Evolutionary conservation across 2,329 filamentous ascomycete genomes (phyloP), one percentile per base, ranked within the genome.

Genomic region (Calonectria hawksworthii): DNA sequence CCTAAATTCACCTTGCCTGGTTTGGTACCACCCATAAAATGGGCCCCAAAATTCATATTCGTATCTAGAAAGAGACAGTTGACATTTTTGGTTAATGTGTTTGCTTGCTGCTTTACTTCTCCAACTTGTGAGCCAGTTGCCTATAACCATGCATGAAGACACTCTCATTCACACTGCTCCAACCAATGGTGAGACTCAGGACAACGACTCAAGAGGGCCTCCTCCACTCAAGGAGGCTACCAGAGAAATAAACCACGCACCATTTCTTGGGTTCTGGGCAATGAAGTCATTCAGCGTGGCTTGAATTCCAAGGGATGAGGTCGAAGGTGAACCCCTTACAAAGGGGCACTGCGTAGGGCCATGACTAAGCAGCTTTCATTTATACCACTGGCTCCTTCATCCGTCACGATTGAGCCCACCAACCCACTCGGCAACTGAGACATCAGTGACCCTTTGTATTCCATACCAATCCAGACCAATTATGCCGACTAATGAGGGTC

Each of bases 261-360:
- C 23, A 63, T 41, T 63, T 41, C 36, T 68, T 67, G 36, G 66
- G 68, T 50, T 68, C 69, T 47, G 63, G 59, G 64, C 26, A 66
- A 74, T 74, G 71, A 76, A 78, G 64, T 76, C 70, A 76, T 72
- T 51, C 51, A 30, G 72, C 64, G 74, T 54, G 74, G 68, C 74
- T 81, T 74, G 74, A 79, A 81, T 80, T 74, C 68, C 56, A 81
- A 81, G 77, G 79, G 79, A 77, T 79, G 76, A 79, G 36, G 74
- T 77, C 78, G 77, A 75, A 72, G 74, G 51, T 64, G 38, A 70
- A 74, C 76, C 75, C 74, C 70, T 79, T 67, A 41, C 30, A 74
- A 78, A 75, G 79, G 77, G 52, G 72, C 26, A 26, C 72, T 68
- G 72, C 54, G 68, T 38, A 44, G 26, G 10, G 9, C 21, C 18